Conservation (phyloP, 2,329 filamentous ascomycete species). For the Claviceps purpurea region DNA sequence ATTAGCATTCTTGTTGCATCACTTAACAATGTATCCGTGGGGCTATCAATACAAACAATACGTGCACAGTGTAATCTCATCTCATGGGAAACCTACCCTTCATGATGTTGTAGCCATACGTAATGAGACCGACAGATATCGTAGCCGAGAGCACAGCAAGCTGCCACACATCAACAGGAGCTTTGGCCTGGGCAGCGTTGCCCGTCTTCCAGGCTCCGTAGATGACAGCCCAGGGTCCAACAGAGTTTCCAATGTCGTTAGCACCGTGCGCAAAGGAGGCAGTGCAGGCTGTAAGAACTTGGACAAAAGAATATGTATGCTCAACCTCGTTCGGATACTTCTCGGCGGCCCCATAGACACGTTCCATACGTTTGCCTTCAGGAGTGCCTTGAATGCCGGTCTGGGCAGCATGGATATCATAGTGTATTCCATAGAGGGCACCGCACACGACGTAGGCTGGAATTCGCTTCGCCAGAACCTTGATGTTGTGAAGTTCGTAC, state of each 20-base stretch:
- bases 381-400: slow-evolving; percentile 11
- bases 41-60: neutral
- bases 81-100: slow-evolving; percentile 39
- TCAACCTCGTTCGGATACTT: slow-evolving; percentile 61
- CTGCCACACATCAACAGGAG: slow-evolving; percentile 60
- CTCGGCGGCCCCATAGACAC: slow-evolving; percentile 48
- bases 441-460: slow-evolving; percentile 53
- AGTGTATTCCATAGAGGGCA: slow-evolving; percentile 60
- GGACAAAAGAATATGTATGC: slow-evolving; percentile 54
- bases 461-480: slow-evolving; percentile 47
- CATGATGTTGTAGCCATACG: slow-evolving; percentile 77
- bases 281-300: slow-evolving; percentile 55
- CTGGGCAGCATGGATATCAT: slow-evolving; percentile 54
- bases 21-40: no score
- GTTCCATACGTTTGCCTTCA: slow-evolving; percentile 19
- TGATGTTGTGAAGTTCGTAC: slow-evolving; percentile 62
- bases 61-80: no score
- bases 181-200: slow-evolving; percentile 45
- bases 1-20: no score
- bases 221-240: slow-evolving; percentile 56
- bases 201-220: slow-evolving; percentile 54
- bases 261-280: slow-evolving; percentile 65
- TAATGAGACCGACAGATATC: slow-evolving; percentile 39
- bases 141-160: slow-evolving; percentile 53
- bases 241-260: slow-evolving; percentile 63